A percentile compares a stretch with the other conserved stretches of the same genome.
These are phyloP conservation scores for Babesia gibsoni DNA, from an alignment of 169 alveolate genomes.

Conservation along the genomic window DNA sequence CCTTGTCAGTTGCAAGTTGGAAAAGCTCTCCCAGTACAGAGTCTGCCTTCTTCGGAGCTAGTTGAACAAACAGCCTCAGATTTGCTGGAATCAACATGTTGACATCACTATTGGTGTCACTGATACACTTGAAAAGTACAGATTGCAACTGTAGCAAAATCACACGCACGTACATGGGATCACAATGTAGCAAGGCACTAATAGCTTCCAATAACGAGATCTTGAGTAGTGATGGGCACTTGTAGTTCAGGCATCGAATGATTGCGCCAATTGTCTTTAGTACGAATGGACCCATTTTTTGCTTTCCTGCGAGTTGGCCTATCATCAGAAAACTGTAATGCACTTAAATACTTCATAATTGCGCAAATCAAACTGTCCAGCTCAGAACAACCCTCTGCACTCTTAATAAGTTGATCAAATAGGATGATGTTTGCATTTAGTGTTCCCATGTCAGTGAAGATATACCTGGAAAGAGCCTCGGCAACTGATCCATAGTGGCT, in stretches of 20 bases:
- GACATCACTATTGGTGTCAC: constrained; percentile 22
- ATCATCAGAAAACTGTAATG: not conserved
- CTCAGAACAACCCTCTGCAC: constrained; percentile 29
- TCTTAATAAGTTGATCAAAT: constrained; percentile 12
- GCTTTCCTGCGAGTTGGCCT: constrained; percentile 12
- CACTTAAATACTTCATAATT: not conserved
- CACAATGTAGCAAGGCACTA: constrained; percentile 13
- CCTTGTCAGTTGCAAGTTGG: constrained; percentile 15
- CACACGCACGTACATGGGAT: constrained; percentile 13
- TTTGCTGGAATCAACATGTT: constrained; percentile 12
- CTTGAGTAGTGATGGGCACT: constrained; percentile 22
- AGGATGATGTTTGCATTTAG: not conserved
- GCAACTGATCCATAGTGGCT: constrained; percentile 20
- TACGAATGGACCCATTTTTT: constrained; percentile 37
- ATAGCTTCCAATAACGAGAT: constrained; percentile 14
- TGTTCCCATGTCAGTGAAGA: constrained; percentile 4
- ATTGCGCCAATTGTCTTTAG: constrained; percentile 43
- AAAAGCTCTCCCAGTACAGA: constrained; percentile 15
- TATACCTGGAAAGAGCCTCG: constrained; percentile 17
- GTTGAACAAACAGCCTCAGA: constrained; percentile 7
- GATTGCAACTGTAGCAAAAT: constrained; percentile 39
- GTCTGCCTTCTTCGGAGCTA: constrained; percentile 31
- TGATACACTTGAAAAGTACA: constrained; percentile 37
- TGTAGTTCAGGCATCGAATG: constrained; percentile 33
- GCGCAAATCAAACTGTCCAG: constrained; percentile 20